A percentile compares a stretch with the other conserved stretches of the same genome.
Conservation (phyloP, 768 basidiomycete species). For the Hydnomerulius pinastri region DNA sequence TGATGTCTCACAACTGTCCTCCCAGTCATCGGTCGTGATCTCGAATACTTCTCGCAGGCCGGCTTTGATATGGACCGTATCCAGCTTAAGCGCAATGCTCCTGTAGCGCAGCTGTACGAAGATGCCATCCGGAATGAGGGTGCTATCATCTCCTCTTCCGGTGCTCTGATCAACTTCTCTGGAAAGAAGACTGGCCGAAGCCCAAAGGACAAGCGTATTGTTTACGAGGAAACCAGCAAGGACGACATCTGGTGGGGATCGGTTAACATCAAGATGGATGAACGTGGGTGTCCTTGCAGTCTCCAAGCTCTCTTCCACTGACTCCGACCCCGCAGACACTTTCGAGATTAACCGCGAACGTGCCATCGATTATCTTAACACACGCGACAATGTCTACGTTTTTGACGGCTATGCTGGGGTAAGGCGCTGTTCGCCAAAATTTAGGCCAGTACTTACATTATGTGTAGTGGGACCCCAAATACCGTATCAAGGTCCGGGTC, state of each 20-base stretch:
- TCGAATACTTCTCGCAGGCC: slow-evolving; percentile 97
- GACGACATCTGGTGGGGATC: slow-evolving; percentile 99
- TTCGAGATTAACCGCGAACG: slow-evolving; percentile 99
- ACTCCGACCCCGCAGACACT: slow-evolving; percentile 60
- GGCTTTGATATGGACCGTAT: slow-evolving; percentile 99
- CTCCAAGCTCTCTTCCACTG: not conserved
- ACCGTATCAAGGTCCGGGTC: slow-evolving; percentile 99
- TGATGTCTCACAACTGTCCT: slow-evolving; percentile 11
- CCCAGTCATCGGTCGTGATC: slow-evolving; percentile 86
- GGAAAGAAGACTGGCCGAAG: slow-evolving; percentile 98
- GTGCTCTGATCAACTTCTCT: slow-evolving; percentile 99
- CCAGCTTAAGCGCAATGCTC: slow-evolving; percentile 92
- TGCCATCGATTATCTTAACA: slow-evolving; percentile 98
- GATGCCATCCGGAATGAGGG: slow-evolving; percentile 99
- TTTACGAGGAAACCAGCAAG: slow-evolving; percentile 94
- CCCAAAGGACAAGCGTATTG: slow-evolving; percentile 99
- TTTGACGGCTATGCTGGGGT: slow-evolving; percentile 95
- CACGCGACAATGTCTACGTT: slow-evolving; percentile 96
- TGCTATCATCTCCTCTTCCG: slow-evolving; percentile 94
- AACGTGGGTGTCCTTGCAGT: slow-evolving; percentile 54
- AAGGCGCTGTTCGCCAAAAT: slow-evolving; percentile 25
- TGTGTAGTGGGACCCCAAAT: slow-evolving; percentile 92
- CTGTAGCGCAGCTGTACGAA: slow-evolving; percentile 90
- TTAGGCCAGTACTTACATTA: slow-evolving; percentile 1
- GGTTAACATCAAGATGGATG: slow-evolving; percentile 99